phyloP scores from a whole-genome alignment of 2,329 filamentous ascomycete species.

The Coniosporium tulheliwenetii region DNA sequence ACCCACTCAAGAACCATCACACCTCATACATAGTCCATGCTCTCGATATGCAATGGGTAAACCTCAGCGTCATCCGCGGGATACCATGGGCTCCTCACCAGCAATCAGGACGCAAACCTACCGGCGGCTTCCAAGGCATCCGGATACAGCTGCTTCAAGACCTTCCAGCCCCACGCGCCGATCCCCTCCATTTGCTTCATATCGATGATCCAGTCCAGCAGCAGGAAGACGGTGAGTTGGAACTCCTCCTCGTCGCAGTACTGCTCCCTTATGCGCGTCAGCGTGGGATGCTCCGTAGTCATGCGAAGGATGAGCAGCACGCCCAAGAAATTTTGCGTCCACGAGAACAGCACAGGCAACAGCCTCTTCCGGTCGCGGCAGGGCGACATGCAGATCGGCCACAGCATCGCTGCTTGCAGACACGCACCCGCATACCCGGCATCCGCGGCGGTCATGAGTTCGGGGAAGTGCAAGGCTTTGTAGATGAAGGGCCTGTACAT shows the following conservation, averaged over 20 bases:
- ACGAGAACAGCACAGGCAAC: constrained; percentile 43
- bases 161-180: constrained; percentile 40
- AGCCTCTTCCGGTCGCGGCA: constrained; percentile 41
- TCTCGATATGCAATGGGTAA: too few relatives aligned
- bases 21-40: too few relatives aligned
- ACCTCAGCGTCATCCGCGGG: too few relatives aligned
- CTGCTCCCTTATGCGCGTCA: constrained; percentile 33
- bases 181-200: constrained; percentile 38
- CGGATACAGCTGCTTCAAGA: constrained; percentile 31
- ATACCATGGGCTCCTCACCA: too few relatives aligned
- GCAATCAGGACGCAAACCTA: too few relatives aligned
- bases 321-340: constrained; percentile 45
- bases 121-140: not conserved
- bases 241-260: constrained; percentile 31
- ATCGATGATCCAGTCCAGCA: constrained; percentile 45
- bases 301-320: constrained; percentile 42
- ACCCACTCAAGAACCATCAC: too few relatives aligned
- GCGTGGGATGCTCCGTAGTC: constrained; percentile 33
- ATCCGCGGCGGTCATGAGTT: constrained; percentile 38
- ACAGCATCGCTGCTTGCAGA: constrained; percentile 40
- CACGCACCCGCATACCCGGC: constrained; percentile 39
- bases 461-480: constrained; percentile 43
- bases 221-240: constrained; percentile 35
- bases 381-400: constrained; percentile 44
- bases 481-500: constrained; percentile 43